Evolutionary conservation across 345 rosid genomes (phyloP), one percentile per base, ranked within the genome.

Genomic region (Moringa oleifera): DNA sequence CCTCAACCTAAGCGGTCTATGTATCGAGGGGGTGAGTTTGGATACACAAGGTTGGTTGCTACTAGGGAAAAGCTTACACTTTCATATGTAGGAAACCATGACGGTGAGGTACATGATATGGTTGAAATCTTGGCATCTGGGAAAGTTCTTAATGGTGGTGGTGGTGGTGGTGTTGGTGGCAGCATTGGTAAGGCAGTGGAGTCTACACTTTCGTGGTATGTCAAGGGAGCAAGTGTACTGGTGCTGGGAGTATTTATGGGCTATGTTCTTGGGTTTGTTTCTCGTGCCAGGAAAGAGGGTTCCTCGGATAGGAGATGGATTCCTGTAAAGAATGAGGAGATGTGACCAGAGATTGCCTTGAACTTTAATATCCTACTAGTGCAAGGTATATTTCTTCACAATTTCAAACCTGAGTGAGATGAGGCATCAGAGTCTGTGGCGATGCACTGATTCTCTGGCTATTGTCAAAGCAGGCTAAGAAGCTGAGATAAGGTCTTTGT

Each of bases 11-110:
- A 66, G 19, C 59, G 75, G 20, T 93, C 98, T 19, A 62, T 90
- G 87, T 93, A 84, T 73, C 85, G 97, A 2, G 84, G 88, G n/a
- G 96, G 90, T 7, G 96, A 93, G 81, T 93, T 93, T 46, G 97
- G 97, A 28, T 90, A 93, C 71, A 87, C 91, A 22, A 87, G 88
- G 28, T 65, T 93, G 68, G 78, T 86, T 50, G 97, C 98, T 67
- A 81, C 89, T 2, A 90, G 72, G 60, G 87, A 90, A 69, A 93
- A 82, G 68, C 91, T 90, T 21, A 77, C 76, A 0, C 69, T 90
- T 72, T 80, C 87, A 1, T 93, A 81, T 47, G 81, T 90, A 0
- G 96, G 98, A 47, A 90, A 90, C 75, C 97, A 90, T 2, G 98
- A 88, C 16, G 97, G 97, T 0, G 80, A 81, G 73, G 88, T 89